Conservation (phyloP, 1,284 basidiomycete species). For the Ceratobasidium sp. region DNA sequence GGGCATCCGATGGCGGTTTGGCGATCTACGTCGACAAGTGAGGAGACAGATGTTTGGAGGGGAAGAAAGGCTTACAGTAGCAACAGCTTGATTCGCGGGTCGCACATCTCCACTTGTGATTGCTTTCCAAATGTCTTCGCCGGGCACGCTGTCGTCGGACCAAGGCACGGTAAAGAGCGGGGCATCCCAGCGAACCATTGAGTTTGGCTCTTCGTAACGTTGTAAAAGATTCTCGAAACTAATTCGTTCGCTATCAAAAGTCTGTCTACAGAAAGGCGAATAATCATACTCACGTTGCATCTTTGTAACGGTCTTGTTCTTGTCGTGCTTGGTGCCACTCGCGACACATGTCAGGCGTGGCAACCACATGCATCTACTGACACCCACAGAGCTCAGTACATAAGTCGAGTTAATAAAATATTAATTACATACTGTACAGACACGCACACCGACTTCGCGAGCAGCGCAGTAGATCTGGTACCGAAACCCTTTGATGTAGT, state of each 20-base stretch:
- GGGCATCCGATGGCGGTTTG: slow-evolving; percentile 83
- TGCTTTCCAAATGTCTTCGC: slow-evolving; percentile 83
- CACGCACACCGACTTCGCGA: slow-evolving; percentile 84
- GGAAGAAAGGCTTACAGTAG: slow-evolving; percentile 66
- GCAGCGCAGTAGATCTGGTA: slow-evolving; percentile 99
- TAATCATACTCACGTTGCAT: slow-evolving; percentile 73
- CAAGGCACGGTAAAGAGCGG: slow-evolving; percentile 88
- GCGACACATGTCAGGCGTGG: slow-evolving; percentile 79
- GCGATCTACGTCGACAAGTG: slow-evolving; percentile 61
- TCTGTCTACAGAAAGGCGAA: not conserved
- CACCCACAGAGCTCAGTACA: slow-evolving; percentile 39
- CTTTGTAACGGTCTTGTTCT: slow-evolving; percentile 65
- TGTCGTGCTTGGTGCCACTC: slow-evolving; percentile 75
- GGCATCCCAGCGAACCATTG: slow-evolving; percentile 97
- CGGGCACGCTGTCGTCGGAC: slow-evolving; percentile 76
- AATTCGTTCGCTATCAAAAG: slow-evolving; percentile 39
- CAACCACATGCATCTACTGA: slow-evolving; percentile 77
- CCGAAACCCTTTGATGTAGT: slow-evolving; percentile 97
- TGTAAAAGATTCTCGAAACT: slow-evolving; percentile 90
- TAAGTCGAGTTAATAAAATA: not conserved
- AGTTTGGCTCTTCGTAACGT: slow-evolving; percentile 95
- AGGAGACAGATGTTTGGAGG: not conserved
- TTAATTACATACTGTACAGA: slow-evolving; percentile 79
- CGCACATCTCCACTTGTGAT: slow-evolving; percentile 82
- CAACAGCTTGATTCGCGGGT: slow-evolving; percentile 88